phyloP scores from a whole-genome alignment of 164 flowering plant species.

The Euptelea pleiosperma region DNA sequence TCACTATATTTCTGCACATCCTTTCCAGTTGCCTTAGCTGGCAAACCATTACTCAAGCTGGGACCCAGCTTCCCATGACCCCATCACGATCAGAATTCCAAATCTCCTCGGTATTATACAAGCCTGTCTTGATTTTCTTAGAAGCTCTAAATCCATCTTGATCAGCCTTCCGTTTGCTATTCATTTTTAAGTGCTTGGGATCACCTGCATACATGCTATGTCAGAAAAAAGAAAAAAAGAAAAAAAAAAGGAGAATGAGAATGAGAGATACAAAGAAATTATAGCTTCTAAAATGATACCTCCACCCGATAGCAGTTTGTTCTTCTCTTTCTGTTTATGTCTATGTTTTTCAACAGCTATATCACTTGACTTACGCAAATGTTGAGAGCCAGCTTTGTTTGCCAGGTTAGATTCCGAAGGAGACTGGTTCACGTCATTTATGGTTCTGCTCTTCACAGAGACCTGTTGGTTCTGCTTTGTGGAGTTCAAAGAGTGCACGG shows the following conservation, averaged over 20 bases:
- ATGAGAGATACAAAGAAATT: conserved; percentile 4
- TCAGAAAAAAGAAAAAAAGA: conserved; percentile 10
- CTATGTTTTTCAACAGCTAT: conserved; percentile 29
- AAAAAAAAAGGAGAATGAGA: background rate
- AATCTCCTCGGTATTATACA: conserved; percentile 30
- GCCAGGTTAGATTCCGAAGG: conserved; percentile 26
- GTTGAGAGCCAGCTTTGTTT: conserved; percentile 28
- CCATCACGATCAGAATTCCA: conserved; percentile 30
- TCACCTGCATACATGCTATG: conserved; percentile 38
- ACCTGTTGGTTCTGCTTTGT: conserved; percentile 36
- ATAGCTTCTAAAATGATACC: conserved; percentile 34
- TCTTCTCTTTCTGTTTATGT: conserved; percentile 40
- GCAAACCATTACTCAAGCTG: conserved; percentile 26
- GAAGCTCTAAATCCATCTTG: conserved; percentile 37
- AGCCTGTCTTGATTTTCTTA: conserved; percentile 55
- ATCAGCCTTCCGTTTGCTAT: conserved; percentile 39
- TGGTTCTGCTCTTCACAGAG: conserved; percentile 39
- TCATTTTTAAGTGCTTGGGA: conserved; percentile 34
- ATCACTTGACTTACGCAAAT: conserved; percentile 31
- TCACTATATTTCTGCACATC: conserved; percentile 26
- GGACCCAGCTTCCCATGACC: conserved; percentile 14
- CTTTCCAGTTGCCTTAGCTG: conserved; percentile 28
- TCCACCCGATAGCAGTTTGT: conserved; percentile 38
- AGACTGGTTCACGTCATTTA: conserved; percentile 39
- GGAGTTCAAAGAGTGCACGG: conserved; percentile 26